Base-by-base conservation (phyloP, 1,284 basidiomycete species). In the Trichosporon sp. region DNA sequence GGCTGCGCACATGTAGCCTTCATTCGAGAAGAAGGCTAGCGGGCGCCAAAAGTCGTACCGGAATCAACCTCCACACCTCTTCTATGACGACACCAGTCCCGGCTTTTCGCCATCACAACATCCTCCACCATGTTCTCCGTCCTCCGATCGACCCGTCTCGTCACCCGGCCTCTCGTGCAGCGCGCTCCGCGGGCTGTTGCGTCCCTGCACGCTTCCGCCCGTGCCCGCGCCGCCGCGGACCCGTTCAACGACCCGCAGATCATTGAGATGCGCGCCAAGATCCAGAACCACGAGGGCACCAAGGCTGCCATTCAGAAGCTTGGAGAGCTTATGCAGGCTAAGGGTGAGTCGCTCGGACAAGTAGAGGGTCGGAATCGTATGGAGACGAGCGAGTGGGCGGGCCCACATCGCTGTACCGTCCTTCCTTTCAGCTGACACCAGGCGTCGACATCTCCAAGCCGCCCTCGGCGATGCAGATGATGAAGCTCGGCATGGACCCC, bases 401-500 rank as follows among this genome's bases (percentile, higher is more conserved):
- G 26, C 26, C 26, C 26, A 26, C 26, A 26, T 26, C 26, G 26
- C 26, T 26, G 26, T 26, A 26, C 26, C 26, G 26, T 26, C 26
- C 26, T 26, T 26, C 26, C 26, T 26, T 26, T 26, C 26, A 31
- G 51, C 69, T 71, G 43, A 68, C 43, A 4, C 48, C 70, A 80
- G 79, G 80, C 10, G 75, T 79, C 63, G 79, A 80, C 72, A 76
- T 77, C 63, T 69, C 74, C 14, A 73, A 79, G 73, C 71, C 76
- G 31, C 78, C 78, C 5, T 75, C 74, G 31, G 74, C 77, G 46
- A 78, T 77, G 71, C 74, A 78, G 72, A 77, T 82, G 74, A 74
- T 78, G 67, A 79, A 80, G 75, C 75, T 82, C 70, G 78, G 76
- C 37, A 76, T 79, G 75, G 80, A 82, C 71, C 70, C 72, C 32